Conservation (phyloP, 108 stramenopile species). For the Skeletonema costatum region DNA sequence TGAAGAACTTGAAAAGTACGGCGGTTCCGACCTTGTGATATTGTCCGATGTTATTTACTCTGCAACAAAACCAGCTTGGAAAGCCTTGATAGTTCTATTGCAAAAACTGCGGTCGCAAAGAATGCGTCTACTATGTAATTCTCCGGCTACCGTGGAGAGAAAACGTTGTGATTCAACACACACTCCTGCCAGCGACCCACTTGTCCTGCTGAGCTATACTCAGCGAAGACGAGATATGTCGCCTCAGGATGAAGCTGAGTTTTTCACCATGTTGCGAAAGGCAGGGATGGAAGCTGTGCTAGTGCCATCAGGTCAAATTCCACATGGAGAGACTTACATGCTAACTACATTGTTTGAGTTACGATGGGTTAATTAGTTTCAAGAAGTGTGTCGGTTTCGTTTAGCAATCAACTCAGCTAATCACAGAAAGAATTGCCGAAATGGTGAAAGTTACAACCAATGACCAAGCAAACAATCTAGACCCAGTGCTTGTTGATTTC, state of each 20-base stretch:
- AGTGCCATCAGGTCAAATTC: conserved; percentile 8
- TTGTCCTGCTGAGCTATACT: conserved; percentile 3
- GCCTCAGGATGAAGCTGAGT: conserved; percentile 14
- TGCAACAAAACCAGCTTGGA: conserved; percentile 17
- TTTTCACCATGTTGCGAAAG: conserved; percentile 1
- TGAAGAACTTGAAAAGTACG: conserved; percentile 6
- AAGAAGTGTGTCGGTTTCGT: background rate
- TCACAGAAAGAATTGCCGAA: background rate
- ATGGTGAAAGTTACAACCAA: background rate
- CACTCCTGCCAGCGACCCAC: background rate
- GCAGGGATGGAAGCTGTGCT: conserved; percentile 21
- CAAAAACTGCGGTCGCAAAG: conserved; percentile 1
- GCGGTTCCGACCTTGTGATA: conserved; percentile 7
- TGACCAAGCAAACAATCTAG: background rate
- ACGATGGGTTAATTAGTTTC: conserved; percentile 7
- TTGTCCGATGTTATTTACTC: conserved; percentile 14
- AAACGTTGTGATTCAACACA: background rate
- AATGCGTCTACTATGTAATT: background rate
- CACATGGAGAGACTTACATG: conserved; percentile 25
- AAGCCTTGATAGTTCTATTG: conserved; percentile 5
- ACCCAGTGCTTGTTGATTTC: background rate
- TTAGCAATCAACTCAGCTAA: too few relatives aligned
- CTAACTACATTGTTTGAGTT: conserved; percentile 20
- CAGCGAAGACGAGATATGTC: conserved; percentile 21
- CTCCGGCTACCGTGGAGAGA: background rate